Evolutionary conservation across 192 early-diverging fungal genomes (phyloP), one percentile per base, ranked within the genome.

Genomic region (Podila epicladia): DNA sequence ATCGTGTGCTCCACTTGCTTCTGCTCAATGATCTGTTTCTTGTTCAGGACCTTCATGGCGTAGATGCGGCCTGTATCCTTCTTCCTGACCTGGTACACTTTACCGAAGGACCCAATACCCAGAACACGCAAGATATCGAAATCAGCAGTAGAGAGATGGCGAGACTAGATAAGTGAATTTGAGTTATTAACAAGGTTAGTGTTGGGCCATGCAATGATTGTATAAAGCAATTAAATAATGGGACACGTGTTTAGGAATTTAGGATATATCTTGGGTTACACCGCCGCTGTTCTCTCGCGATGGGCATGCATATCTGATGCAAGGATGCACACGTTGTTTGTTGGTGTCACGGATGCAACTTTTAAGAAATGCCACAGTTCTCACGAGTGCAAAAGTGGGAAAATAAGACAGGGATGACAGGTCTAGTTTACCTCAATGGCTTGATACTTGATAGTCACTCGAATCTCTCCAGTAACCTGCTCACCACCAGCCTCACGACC

Each of bases 21-120:
- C 55, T 91, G 88, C 69, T 90, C 88, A 33, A 95, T 88, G 57
- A 95, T 86, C 49, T 92, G 88, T 77, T 88, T 87, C 75, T 95
- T 95, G 58, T 86, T 84, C 4, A 95, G 87, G 11, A 95, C 89
- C 68, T 95, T 95, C 92, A 95, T 93, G 35, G 94, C 94, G 65
- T 94, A 95, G 19, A 94, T 91, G 61, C 92, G 88, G 61, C 88
- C 88, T 1, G 94, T 94, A 71, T 95, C 93, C 71, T 89, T 92
- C 63, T 95, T 95, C 38, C 88, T 72, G 63, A 94, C 94, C 67
- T 94, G 91, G 33, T 93, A 86, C 15, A 95, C 94, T 64, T 94
- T 95, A 48, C 94, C 94, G 84, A 95, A 95, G 28, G 87, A 89
- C 13, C 94, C 94, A 68, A 91, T 90, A 5, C 94, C 94, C 33